Conservation (phyloP, 1,284 basidiomycete species). For the Pyrrhoderma lamaoense region DNA sequence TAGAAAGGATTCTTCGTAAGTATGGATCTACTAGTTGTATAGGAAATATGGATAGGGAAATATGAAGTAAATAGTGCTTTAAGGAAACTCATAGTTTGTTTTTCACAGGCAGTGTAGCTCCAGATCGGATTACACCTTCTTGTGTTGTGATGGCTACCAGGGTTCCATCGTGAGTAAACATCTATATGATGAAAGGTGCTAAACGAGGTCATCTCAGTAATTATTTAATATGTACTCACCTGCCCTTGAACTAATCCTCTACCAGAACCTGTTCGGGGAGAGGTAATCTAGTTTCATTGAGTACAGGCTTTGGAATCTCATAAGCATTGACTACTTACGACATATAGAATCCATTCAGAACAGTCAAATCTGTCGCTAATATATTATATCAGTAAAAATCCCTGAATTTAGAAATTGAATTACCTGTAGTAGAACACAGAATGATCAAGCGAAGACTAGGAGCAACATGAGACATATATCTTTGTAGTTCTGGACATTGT, state of each 20-base stretch:
- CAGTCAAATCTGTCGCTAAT: constrained; percentile 68
- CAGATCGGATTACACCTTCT: constrained; percentile 60
- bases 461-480: neutral
- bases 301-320: constrained; percentile 3
- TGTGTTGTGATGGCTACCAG: constrained; percentile 76
- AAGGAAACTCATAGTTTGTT: neutral
- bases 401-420: neutral
- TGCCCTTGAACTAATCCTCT: constrained; percentile 70
- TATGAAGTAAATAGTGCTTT: too few relatives aligned
- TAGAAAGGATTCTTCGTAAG: too few relatives aligned
- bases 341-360: constrained; percentile 75
- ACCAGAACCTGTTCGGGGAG: constrained; percentile 62
- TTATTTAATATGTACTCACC: constrained; percentile 38
- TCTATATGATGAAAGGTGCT: constrained; percentile 31
- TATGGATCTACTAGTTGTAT: too few relatives aligned
- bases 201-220: neutral
- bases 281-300: constrained; percentile 43
- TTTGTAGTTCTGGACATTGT: neutral
- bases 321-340: constrained; percentile 37
- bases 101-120: constrained; percentile 1
- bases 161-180: constrained; percentile 66
- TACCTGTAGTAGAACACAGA: constrained; percentile 73
- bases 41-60: too few relatives aligned
- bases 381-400: constrained; percentile 2
- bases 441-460: constrained; percentile 78